Conservation (phyloP, 352 stramenopile species). For the Achlya hypogyna region DNA sequence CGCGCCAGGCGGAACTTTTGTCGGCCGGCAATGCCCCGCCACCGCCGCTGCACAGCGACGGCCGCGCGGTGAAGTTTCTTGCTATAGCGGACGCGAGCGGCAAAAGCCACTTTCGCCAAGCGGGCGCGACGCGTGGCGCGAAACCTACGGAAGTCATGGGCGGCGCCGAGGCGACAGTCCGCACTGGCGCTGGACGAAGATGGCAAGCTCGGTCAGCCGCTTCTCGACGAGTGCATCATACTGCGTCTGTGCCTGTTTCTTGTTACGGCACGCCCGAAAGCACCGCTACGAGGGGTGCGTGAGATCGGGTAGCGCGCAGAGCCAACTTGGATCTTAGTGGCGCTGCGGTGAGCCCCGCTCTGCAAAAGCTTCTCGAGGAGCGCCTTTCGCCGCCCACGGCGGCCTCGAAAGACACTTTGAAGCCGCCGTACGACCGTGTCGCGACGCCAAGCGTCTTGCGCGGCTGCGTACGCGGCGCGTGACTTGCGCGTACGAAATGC, state of each 20-base stretch:
- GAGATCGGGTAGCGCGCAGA: too few species aligned
- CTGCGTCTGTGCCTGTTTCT: constrained; percentile 31
- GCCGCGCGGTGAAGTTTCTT: constrained; percentile 35
- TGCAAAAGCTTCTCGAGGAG: constrained; percentile 39
- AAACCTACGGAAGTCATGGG: constrained; percentile 22
- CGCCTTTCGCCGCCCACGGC: constrained; percentile 35
- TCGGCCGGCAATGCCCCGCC: constrained; percentile 31
- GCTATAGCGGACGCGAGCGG: constrained; percentile 25
- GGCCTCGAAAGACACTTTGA: constrained; percentile 61
- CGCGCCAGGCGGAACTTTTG: constrained; percentile 31
- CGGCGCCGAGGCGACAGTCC: not conserved
- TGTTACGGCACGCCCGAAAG: constrained; percentile 41
- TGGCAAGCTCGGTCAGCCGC: constrained; percentile 32
- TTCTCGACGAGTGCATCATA: constrained; percentile 34
- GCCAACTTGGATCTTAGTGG: constrained; percentile 48
- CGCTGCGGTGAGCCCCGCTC: constrained; percentile 37
- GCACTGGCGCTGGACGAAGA: constrained; percentile 41
- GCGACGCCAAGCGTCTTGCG: constrained; percentile 32
- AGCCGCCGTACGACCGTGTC: constrained; percentile 38
- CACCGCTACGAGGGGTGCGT: too few species aligned
- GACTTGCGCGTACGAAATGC: constrained; percentile 44
- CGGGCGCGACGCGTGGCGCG: constrained; percentile 36
- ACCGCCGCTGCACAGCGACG: constrained; percentile 42
- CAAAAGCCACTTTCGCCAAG: constrained; percentile 34
- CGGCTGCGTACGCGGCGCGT: constrained; percentile 22